Conservation (phyloP, 1,284 basidiomycete species). For the Rhodotorula sp. region DNA sequence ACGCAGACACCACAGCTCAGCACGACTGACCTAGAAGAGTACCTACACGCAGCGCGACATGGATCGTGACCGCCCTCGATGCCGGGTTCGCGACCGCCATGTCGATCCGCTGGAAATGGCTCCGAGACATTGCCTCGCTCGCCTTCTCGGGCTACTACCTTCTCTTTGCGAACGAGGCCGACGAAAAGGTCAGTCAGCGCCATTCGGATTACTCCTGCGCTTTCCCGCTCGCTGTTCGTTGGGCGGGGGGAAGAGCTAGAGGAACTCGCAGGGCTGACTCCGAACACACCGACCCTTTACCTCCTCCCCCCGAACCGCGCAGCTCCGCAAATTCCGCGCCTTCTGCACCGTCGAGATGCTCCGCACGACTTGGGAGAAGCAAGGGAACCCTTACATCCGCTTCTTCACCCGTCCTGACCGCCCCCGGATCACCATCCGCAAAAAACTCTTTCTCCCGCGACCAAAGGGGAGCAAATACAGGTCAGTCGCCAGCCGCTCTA, state of each 20-base stretch:
- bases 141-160: constrained; percentile 71
- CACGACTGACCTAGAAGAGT: neutral
- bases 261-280: neutral
- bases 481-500: no score
- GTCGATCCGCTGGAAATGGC: constrained; percentile 86
- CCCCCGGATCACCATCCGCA: constrained; percentile 62
- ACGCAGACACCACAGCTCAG: no score
- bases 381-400: constrained; percentile 79
- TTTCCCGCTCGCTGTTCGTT: neutral
- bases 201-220: neutral
- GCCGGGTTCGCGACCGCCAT: constrained; percentile 95
- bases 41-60: constrained; percentile 69
- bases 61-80: constrained; percentile 89
- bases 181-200: constrained; percentile 69
- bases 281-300: neutral
- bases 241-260: no score
- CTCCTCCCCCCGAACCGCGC: constrained; percentile 5
- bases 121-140: constrained; percentile 79
- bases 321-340: constrained; percentile 86
- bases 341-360: constrained; percentile 95
- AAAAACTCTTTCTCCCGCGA: constrained; percentile 75
- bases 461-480: constrained; percentile 69
- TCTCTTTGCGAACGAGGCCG: constrained; percentile 86
- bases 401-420: constrained; percentile 62
- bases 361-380: constrained; percentile 93